These are phyloP conservation scores for Solanum pennellii DNA, from an alignment of 257 asterid genomes.

Conservation along the genomic window DNA sequence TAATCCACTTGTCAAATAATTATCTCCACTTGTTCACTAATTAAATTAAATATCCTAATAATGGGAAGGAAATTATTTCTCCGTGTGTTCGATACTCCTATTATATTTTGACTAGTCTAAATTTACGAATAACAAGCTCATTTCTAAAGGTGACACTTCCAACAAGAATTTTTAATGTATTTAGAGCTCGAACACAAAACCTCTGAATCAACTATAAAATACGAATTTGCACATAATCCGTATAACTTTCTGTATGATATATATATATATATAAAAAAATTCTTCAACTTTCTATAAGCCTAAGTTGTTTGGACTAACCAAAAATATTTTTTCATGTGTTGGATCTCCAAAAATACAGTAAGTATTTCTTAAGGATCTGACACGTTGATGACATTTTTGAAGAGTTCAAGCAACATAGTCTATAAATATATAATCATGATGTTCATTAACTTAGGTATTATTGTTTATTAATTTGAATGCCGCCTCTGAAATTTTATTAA, in stretches of 20 bases:
- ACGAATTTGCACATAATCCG: neutral
- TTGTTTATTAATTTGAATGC: neutral
- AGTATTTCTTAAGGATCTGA: neutral
- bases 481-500: neutral
- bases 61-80: no score
- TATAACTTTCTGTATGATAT: no score
- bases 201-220: neutral
- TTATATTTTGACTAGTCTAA: no score
- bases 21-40: neutral
- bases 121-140: neutral
- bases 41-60: neutral
- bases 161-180: no score
- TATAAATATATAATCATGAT: no score
- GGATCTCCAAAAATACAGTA: neutral
- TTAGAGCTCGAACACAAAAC: neutral
- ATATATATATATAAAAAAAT: no score
- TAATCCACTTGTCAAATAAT: neutral
- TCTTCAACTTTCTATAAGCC: neutral
- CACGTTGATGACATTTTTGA: no score
- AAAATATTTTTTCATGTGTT: fast-evolving
- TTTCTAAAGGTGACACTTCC: neutral
- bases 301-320: neutral
- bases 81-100: no score
- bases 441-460: neutral
- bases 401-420: neutral